Base-by-base conservation (phyloP, 1,284 basidiomycete genomes). In the Heliocybe sulcata region DNA sequence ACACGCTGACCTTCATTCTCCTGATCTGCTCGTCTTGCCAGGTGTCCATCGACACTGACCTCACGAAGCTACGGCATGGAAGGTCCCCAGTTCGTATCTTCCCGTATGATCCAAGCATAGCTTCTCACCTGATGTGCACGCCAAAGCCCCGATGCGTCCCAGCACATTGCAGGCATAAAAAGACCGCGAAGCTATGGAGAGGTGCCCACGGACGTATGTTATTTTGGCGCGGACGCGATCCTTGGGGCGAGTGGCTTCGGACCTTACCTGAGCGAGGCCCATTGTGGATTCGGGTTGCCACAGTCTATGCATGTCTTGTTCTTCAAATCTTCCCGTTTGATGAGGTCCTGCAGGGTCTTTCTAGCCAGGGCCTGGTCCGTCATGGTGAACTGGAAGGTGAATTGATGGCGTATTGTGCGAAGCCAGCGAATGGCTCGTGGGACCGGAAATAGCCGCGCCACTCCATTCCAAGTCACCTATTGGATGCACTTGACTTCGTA, bases 11-110 rank as follows among this genome's bases (percentile, higher is more conserved):
- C 82, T 90, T 85, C 92, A 98, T 96, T 61, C 93, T 85, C 64
- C 76, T 85, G 61, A 96, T 76, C 69, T 98, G 94, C 54, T 94
- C 91, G 38, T 87, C 82, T 57, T 92, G 89, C 94, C 94, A 97
- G 63, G 92, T 89, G 72, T 96, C 94, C 94, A 97, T 97, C 55
- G 93, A 94, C 63, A 93, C 83, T 51, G 90, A 94, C 65, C 93
- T 81, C 54, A 96, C 91, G 72, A 95, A 95, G 66, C 91, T 54
- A 22, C 9, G 9, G 6, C 31, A 54, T n/a, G 23, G 23, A 47
- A 53, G 29, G 38, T 54, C 49, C 26, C 52, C 49, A 51, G 48
- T 1, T 35, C 45, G 29, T 20, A 27, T 22, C 47, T 26, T 22
- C 16, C 26, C 29, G 12, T 33, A 27, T n/a, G 25, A 19, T 12